Base-by-base conservation (phyloP, 345 rosid species). In the Corchorus capsularis region DNA sequence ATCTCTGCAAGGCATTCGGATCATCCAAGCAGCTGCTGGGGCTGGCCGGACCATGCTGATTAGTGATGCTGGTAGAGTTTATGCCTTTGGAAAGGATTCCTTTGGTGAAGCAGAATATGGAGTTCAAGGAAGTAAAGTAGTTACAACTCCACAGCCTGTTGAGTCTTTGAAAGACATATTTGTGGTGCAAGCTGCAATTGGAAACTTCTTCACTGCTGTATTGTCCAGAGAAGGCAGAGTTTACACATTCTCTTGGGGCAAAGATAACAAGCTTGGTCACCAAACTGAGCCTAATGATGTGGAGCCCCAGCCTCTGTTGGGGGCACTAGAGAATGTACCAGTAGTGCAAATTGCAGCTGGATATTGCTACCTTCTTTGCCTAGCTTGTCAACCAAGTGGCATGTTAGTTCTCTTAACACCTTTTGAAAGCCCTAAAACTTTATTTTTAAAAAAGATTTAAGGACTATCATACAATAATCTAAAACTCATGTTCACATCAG, bases 331-430 rank as follows among this genome's bases (percentile, higher is more conserved):
- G 86, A 93, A 93, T 77, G 79, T 89, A 19, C 96, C 92, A 0
- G 94, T 93, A 6, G 96, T 96, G 61, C 99, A 96, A 71, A 93
- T 96, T 76, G 89, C 98, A 0, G 97, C 99, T 22, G 99, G 99
- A 76, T 91, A 83, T 74, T 96, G 99, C 86, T 96, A 89, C 80
- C 97, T 96, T 56, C 99, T 96, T 84, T 97, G 97, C 72, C 80
- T 93, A 71, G 94, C 97, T 71, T 96, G 88, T 79, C 91, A 96
- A 80, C 97, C 98, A 2, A 86, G 83, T 76, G 99, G 99, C 78
- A 91, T 93, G 99, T 96, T 82, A 96, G 98, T 88, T 79, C 72
- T 66, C 59, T 69, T 35, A 57, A 66, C 54, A 11, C 41, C 65
- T 39, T 72, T 69, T 2, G 55, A 22, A 14, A 67, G 8, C 49